Base-by-base conservation (phyloP, 2,329 filamentous ascomycete genomes). In the Sporothrix protearum region DNA sequence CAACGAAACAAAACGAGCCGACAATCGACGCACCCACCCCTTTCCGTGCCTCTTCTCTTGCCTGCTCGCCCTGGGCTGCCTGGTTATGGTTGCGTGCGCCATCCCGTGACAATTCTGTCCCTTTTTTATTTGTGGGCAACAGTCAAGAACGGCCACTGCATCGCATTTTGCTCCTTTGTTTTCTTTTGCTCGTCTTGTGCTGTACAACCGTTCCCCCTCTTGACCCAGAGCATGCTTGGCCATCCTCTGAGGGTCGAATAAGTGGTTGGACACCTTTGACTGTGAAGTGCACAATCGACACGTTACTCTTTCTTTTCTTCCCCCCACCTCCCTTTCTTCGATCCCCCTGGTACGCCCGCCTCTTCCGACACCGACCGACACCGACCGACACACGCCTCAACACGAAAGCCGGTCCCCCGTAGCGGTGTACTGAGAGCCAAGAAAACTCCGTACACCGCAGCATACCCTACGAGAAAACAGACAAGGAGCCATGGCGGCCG, bases 401-500 rank as follows among this genome's bases (percentile, higher is more conserved):
- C 36, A 6, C 22, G 9, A 51, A 67, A 16, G 64, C 64, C 28
- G 64, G 10, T 6, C 42, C 42, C 64, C 19, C 64, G 45, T 51
- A 45, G 64, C 64, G 64, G 45, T 67, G 64, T 67, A 36, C 64
- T 33, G 64, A 53, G 45, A 67, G 22, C 42, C 8, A 39, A 19
- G 28, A 28, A 25, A n/a, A 49, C 64, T 67, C 64, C 25, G 61
- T 53, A 67, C 64, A 53, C 45, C 45, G 64, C 45, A 53, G 22
- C 8, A 59, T 25, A n/a, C n/a, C 14, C n/a, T 36, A 51, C 4
- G 30, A 1, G 39, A 12, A 25, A 36, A n/a, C 47, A 36, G 36
- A 9, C 10, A 45, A 45, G 42, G 30, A 22, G 8, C 70, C 53
- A 74, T 74, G 73, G 73, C 73, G 30, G 53, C 59, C 22, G 61